Evolutionary conservation across 495 filamentous ascomycete species (phyloP).

Genomic region (Ramalina intermedia): DNA sequence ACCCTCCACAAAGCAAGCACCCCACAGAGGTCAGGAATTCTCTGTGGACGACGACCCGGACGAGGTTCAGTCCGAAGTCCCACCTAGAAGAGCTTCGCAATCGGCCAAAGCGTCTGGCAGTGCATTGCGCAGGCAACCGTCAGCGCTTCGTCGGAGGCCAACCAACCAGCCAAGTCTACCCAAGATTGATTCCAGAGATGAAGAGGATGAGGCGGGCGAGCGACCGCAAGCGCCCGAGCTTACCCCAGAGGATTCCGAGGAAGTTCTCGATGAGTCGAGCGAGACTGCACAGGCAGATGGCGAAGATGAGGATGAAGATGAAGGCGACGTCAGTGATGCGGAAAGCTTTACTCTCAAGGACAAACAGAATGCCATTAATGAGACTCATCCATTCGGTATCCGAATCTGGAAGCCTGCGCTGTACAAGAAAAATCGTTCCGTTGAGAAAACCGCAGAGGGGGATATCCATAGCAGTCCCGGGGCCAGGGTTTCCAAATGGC

Average conservation of each 20-base stretch:
- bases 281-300: constrained; percentile 22
- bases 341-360: constrained; percentile 75
- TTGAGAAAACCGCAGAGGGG: constrained; percentile 88
- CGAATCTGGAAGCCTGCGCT: constrained; percentile 96
- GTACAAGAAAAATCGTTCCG: constrained; percentile 94
- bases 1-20: constrained; percentile 57
- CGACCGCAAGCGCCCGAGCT: constrained; percentile 9
- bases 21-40: constrained; percentile 75
- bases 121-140: constrained; percentile 33
- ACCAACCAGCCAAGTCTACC: constrained; percentile 45
- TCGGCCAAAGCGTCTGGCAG: constrained; percentile 14
- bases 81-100: constrained; percentile 16
- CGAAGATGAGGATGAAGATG: constrained; percentile 39
- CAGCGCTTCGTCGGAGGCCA: constrained; percentile 57
- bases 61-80: constrained; percentile 57
- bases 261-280: constrained; percentile 13
- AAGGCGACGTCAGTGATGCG: constrained; percentile 53
- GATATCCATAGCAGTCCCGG: constrained; percentile 96
- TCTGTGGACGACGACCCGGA: constrained; percentile 82
- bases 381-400: constrained; percentile 97
- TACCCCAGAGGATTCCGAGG: constrained; percentile 7
- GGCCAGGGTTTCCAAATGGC: constrained; percentile 65
- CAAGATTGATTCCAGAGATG: constrained; percentile 40
- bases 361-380: constrained; percentile 94
- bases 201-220: constrained; percentile 30